phyloP scores from a whole-genome alignment of 2,329 filamentous ascomycete genomes.

The Fusarium fujikuroi region DNA sequence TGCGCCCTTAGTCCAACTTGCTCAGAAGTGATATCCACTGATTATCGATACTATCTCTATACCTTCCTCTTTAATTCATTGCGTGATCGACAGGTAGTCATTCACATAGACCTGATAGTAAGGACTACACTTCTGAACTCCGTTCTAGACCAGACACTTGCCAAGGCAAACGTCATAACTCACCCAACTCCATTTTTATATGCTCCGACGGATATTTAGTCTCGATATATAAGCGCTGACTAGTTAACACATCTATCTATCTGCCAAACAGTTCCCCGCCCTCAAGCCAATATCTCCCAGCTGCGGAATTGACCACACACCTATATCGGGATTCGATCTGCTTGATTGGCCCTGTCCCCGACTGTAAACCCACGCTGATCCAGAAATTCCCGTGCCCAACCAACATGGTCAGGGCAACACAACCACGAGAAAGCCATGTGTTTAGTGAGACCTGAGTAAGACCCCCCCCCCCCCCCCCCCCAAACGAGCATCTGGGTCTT shows the following conservation, averaged over 20 bases:
- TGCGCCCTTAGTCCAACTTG: not conserved
- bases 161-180: not conserved
- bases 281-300: not conserved
- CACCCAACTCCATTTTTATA: not conserved
- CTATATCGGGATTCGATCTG: not conserved
- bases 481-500: not conserved
- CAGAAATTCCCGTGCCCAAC: not conserved
- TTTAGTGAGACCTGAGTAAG: constrained; percentile 3
- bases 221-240: not conserved
- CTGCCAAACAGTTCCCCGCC: too few relatives aligned
- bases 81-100: not conserved
- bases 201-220: not conserved
- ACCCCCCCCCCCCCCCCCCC: not conserved
- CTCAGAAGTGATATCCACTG: not conserved
- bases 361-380: not conserved
- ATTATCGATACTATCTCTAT: not conserved
- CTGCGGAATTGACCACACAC: not conserved
- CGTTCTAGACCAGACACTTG: not conserved
- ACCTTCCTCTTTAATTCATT: not conserved
- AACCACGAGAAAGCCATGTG: constrained; percentile 11
- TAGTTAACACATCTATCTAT: not conserved
- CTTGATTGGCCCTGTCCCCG: not conserved
- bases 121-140: not conserved
- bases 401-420: not conserved
- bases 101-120: not conserved